phyloP scores from a whole-genome alignment of 1,284 basidiomycete genomes.

The Exobasidium rhododendri region DNA sequence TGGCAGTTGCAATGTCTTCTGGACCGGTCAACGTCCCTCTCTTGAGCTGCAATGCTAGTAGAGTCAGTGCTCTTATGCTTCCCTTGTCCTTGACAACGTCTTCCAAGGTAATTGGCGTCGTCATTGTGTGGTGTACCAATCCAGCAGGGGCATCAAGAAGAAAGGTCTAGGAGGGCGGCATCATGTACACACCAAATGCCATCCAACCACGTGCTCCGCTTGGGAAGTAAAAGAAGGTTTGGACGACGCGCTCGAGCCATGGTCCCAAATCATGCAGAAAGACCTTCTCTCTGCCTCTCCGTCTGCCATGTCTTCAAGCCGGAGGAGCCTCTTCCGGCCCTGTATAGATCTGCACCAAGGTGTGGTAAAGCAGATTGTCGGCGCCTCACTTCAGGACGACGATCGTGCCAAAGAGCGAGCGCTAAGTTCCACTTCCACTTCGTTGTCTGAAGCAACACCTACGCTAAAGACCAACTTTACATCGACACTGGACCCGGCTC shows the following conservation, averaged over 20 bases:
- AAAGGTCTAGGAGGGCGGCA: not conserved
- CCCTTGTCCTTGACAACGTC: constrained; percentile 24
- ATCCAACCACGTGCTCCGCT: too few relatives aligned
- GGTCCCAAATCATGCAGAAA: too few relatives aligned
- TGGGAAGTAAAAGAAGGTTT: not conserved
- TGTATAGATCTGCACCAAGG: constrained; percentile 87
- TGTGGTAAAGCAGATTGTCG: constrained; percentile 93
- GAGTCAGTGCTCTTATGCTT: constrained; percentile 31
- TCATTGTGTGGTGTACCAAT: not conserved
- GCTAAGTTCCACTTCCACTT: constrained; percentile 34
- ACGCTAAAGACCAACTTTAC: constrained; percentile 86
- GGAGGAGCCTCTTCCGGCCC: constrained; percentile 68
- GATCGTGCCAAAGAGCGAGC: constrained; percentile 50
- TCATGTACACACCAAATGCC: too few relatives aligned
- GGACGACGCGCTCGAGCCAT: not conserved
- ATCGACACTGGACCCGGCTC: constrained; percentile 73
- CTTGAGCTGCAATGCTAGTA: constrained; percentile 33
- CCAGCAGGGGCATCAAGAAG: not conserved
- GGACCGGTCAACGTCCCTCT: constrained; percentile 33
- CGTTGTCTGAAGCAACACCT: not conserved
- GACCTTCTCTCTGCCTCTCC: too few relatives aligned
- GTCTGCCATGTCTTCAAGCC: not conserved
- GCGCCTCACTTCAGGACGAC: constrained; percentile 70
- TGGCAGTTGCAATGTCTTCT: constrained; percentile 72
- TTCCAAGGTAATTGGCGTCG: constrained; percentile 11